Percentiles rank a stretch among this genome's conserved stretches.
Conservation (phyloP, 352 stramenopile species). For the Blastocystis sp. region DNA sequence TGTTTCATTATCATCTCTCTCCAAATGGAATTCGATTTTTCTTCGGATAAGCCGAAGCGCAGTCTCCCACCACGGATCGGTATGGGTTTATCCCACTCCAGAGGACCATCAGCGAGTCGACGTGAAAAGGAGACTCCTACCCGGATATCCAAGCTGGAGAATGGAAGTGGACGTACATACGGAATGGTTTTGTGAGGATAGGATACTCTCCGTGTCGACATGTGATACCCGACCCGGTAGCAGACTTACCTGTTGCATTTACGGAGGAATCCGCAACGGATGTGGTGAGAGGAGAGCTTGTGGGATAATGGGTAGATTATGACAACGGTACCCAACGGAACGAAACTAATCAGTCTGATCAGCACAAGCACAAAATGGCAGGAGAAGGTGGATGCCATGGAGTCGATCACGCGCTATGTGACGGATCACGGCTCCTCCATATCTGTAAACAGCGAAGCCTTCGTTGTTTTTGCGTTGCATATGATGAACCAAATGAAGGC, state of each 20-base stretch:
- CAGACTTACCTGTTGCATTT: neutral
- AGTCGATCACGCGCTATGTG: neutral
- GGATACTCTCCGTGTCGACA: neutral
- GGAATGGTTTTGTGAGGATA: no score
- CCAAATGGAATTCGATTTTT: slow-evolving; percentile 55
- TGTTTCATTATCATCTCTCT: neutral
- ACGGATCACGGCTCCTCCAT: neutral
- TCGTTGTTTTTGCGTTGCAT: neutral
- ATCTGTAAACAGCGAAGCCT: slow-evolving; percentile 8
- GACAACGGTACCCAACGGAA: neutral
- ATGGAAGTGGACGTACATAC: no score
- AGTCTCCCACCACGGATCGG: neutral
- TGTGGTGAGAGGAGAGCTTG: neutral
- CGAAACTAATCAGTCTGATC: neutral
- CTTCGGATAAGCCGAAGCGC: slow-evolving; percentile 24
- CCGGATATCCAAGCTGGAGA: no score
- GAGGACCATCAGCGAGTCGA: no score
- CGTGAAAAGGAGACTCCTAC: no score
- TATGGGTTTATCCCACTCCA: neutral
- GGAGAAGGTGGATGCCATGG: slow-evolving; percentile 24
- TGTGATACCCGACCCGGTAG: neutral
- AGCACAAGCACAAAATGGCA: slow-evolving; percentile 12
- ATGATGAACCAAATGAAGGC: slow-evolving; percentile 30
- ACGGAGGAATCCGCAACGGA: slow-evolving; percentile 26
- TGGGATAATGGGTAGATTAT: neutral